Conservation (phyloP, 345 rosid genomes). For the Fremontodendron californicum region DNA sequence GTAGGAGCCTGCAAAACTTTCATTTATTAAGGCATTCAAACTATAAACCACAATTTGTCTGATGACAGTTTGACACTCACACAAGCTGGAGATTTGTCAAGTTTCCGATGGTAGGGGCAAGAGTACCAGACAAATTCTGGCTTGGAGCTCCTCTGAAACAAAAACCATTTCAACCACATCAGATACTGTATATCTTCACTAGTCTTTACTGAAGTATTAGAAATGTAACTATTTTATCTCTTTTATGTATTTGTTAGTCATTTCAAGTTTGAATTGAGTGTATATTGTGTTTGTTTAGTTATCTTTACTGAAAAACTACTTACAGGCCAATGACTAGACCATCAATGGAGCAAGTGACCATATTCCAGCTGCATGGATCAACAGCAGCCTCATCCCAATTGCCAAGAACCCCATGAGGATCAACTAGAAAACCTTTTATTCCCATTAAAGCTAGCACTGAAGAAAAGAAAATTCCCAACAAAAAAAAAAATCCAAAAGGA, state of each 20-base stretch:
- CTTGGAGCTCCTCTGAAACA: conserved; percentile 74
- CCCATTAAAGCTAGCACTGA: conserved; percentile 77
- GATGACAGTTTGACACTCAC: conserved; percentile 42
- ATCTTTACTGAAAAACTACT: conserved; percentile 25
- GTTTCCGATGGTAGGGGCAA: conserved; percentile 67
- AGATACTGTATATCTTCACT: neutral
- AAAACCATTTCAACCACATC: conserved; percentile 13
- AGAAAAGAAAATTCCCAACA: neutral
- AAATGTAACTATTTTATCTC: neutral
- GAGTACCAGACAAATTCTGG: conserved; percentile 70
- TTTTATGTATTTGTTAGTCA: neutral
- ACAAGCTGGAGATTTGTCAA: conserved; percentile 71
- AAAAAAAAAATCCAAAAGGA: neutral
- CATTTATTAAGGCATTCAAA: neutral
- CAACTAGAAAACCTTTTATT: conserved; percentile 43
- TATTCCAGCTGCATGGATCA: conserved; percentile 89
- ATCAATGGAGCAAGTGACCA: conserved; percentile 68
- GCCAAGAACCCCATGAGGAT: conserved; percentile 62
- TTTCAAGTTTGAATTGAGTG: neutral
- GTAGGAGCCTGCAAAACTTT: conserved; percentile 50
- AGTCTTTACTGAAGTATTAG: neutral
- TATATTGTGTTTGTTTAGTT: neutral
- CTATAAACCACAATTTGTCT: neutral
- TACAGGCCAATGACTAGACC: conserved; percentile 64
- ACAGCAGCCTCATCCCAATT: conserved; percentile 75